phyloP scores from a whole-genome alignment of 306 rosid genomes.

The Rosa lucieae region DNA sequence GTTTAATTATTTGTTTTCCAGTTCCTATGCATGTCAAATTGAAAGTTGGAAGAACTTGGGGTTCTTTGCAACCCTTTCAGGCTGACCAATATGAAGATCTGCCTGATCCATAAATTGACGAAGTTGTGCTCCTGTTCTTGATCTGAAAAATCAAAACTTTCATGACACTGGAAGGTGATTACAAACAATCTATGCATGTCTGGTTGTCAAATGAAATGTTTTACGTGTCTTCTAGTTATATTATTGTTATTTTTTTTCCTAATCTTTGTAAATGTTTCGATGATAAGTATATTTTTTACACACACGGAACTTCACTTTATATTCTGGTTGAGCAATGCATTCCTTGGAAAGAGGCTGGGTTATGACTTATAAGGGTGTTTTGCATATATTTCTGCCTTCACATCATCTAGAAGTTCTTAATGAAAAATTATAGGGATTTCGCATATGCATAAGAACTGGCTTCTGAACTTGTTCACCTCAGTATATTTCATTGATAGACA shows the following conservation, averaged over 20 bases:
- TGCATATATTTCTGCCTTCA: not conserved
- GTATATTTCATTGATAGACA: not conserved
- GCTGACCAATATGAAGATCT: conserved; percentile 37
- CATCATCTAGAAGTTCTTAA: not conserved
- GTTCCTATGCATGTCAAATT: conserved; percentile 88
- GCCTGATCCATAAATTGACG: conserved; percentile 36
- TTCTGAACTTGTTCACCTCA: not conserved
- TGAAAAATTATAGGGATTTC: not conserved
- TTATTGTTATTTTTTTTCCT: not conserved
- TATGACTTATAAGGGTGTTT: not conserved
- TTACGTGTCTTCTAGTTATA: not conserved
- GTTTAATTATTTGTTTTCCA: conserved; percentile 40
- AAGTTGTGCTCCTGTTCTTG: conserved; percentile 15
- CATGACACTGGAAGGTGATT: conserved; percentile 21
- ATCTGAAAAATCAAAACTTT: conserved; percentile 10
- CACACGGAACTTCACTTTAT: not conserved
- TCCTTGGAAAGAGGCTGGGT: conserved; percentile 2
- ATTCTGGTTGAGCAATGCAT: not conserved
- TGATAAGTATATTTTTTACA: not conserved
- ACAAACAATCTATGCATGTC: conserved; percentile 2
- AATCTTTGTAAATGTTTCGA: not conserved
- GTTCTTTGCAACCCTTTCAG: conserved; percentile 74
- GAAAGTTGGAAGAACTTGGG: conserved; percentile 92
- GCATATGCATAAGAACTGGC: not conserved
- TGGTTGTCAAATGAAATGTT: not conserved